These are phyloP conservation scores for Ascochyta rabiei DNA, from an alignment of 2,329 filamentous ascomycete species.

Conservation along the genomic window DNA sequence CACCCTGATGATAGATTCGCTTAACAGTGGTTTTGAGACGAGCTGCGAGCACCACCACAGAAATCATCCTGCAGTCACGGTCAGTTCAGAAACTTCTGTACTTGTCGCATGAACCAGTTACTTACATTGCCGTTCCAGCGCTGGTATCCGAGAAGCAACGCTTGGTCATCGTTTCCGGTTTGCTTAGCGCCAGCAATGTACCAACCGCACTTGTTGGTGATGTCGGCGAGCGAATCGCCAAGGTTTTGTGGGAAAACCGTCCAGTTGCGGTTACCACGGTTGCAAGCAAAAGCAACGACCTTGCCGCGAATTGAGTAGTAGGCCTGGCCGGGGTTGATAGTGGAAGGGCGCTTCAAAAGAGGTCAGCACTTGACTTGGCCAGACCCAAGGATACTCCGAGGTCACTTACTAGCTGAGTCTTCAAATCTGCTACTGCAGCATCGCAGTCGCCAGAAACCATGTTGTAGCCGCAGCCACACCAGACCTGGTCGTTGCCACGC, in stretches of 20 bases:
- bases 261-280: background rate
- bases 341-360: no score
- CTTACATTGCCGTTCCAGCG: background rate
- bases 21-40: slow-evolving; percentile 61
- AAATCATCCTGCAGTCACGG: background rate
- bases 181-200: background rate
- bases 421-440: slow-evolving; percentile 10
- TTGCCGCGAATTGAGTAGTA: slow-evolving; percentile 9
- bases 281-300: slow-evolving; percentile 9
- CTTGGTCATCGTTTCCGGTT: background rate
- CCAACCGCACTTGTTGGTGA: background rate
- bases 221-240: background rate
- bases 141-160: slow-evolving; percentile 2
- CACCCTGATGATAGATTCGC: no score
- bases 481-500: background rate
- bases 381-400: background rate
- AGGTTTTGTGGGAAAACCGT: background rate
- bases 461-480: slow-evolving; percentile 11
- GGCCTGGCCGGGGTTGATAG: no score
- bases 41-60: slow-evolving; percentile 3
- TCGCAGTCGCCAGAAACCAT: slow-evolving; percentile 5
- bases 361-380: no score
- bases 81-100: background rate
- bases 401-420: slow-evolving; percentile 2
- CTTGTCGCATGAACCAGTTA: background rate